Percentiles rank a stretch among this genome's conserved stretches.
These are phyloP conservation scores for Phytophthora rubi DNA, from an alignment of 352 stramenopile genomes.

Conservation along the genomic window DNA sequence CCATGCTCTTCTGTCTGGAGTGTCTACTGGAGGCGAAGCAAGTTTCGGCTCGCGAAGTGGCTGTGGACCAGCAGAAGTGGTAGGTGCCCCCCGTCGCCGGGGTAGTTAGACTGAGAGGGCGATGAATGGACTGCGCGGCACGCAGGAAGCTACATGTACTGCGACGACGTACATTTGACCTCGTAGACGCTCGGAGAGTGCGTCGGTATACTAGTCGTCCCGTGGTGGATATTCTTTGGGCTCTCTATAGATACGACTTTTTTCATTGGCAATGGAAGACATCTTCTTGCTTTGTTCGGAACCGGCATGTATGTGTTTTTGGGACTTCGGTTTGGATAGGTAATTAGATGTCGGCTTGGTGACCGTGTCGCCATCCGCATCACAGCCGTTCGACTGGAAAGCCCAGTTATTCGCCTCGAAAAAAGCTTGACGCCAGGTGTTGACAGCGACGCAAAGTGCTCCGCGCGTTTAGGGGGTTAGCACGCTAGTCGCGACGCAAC, in stretches of 20 bases:
- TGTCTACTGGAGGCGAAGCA: constrained; percentile 51
- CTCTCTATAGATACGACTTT: constrained; percentile 36
- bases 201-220: constrained; percentile 26
- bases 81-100: constrained; percentile 9
- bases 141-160: constrained; percentile 13
- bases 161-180: constrained; percentile 26
- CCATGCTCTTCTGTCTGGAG: constrained; percentile 52
- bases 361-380: neutral
- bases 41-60: constrained; percentile 38
- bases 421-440: neutral
- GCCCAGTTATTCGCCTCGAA: neutral
- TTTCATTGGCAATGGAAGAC: constrained; percentile 26
- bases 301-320: neutral
- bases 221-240: constrained; percentile 14
- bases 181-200: constrained; percentile 21
- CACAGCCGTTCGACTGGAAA: neutral
- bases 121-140: constrained; percentile 25
- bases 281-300: constrained; percentile 10
- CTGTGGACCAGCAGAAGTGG: constrained; percentile 39
- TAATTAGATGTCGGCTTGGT: neutral
- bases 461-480: neutral
- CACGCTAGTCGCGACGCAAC: neutral
- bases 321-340: neutral
- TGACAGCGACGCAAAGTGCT: neutral
- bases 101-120: constrained; percentile 33